Evolutionary conservation across 805 yeast genomes (phyloP).

Genomic region (Helenozyma baotianmanensis): DNA sequence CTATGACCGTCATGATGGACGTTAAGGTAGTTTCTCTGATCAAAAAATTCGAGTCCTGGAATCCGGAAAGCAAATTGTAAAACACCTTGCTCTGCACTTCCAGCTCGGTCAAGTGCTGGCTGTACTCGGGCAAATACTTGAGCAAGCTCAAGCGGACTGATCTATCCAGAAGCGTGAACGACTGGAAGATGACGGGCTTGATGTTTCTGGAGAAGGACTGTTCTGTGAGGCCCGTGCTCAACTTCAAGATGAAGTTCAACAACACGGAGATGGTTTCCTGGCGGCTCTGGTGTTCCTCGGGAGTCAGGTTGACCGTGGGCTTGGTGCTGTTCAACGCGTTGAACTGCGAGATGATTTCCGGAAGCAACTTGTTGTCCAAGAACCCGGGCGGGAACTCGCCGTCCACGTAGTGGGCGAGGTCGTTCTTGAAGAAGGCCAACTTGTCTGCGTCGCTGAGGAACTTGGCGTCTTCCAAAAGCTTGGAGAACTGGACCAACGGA

Average conservation of each 20-base stretch:
- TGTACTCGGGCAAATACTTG: constrained; percentile 53
- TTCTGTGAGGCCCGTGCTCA: constrained; percentile 23
- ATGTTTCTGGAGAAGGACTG: constrained; percentile 38
- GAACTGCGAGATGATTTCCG: constrained; percentile 53
- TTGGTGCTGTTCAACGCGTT: constrained; percentile 23
- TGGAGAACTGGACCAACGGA: constrained; percentile 47
- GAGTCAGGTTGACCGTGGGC: constrained; percentile 22
- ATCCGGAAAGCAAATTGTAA: constrained; percentile 68
- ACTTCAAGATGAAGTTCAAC: constrained; percentile 39
- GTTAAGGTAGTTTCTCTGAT: constrained; percentile 78
- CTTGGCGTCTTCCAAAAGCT: constrained; percentile 51
- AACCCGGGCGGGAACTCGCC: constrained; percentile 45
- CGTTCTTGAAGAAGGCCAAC: constrained; percentile 35
- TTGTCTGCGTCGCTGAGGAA: constrained; percentile 53
- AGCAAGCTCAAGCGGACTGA: constrained; percentile 71
- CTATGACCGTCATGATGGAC: constrained; percentile 55
- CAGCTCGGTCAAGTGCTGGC: constrained; percentile 46
- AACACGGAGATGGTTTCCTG: constrained; percentile 36
- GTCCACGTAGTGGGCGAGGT: constrained; percentile 21
- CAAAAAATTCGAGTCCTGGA: constrained; percentile 77
- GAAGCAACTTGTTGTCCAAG: constrained; percentile 60
- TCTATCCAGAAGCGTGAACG: constrained; percentile 68
- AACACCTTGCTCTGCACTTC: constrained; percentile 70
- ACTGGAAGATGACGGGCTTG: constrained; percentile 60
- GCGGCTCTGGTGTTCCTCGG: constrained; percentile 26